Evolutionary conservation across 768 basidiomycete species (phyloP), one percentile per base, ranked within the genome.

Genomic region (Lactifluus echinatus): DNA sequence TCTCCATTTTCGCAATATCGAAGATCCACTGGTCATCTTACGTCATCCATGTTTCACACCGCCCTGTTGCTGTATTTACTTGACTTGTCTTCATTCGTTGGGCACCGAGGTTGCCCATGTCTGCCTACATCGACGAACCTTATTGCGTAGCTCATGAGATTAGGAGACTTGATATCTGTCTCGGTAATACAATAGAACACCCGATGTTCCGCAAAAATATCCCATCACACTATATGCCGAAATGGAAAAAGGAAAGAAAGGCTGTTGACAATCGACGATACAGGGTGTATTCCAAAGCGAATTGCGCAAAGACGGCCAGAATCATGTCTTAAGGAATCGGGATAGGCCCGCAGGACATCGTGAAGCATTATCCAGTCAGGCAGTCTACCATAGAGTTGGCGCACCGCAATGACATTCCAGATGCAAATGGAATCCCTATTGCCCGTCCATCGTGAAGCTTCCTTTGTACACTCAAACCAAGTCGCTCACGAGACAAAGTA

Each of bases 61-160:
- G n/a, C 48, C 29, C 34, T n/a, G 29, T 47, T 53, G 44, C 51
- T 53, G 50, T 53, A 51, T 34, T 50, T 50, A 45, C 45, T 59
- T 50, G 31, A n/a, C n/a, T n/a, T n/a, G 33, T 29, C 31, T 44
- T 60, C 50, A 46, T 50, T 19, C 31, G 49, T 40, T 28, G 44
- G 44, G 43, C 48, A 50, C 29, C 17, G 40, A 43, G 29, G 48
- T 42, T 31, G 37, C 45, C 24, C 28, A 46, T 26, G 36, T 50
- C 26, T 19, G 23, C 47, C 19, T 36, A 46, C 40, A 33, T 31
- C 39, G 29, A 40, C 37, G 11, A 51, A 44, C 50, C 29, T 36
- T 31, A 31, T 48, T 10, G 37, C 55, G 24, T 50, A 44, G 15
- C 12, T 12, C 19, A 54, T 29, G 36, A 31, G n/a, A 34, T 40